These are phyloP conservation scores for Salvia miltiorrhiza DNA, from an alignment of 257 asterid species.

Conservation along the genomic window DNA sequence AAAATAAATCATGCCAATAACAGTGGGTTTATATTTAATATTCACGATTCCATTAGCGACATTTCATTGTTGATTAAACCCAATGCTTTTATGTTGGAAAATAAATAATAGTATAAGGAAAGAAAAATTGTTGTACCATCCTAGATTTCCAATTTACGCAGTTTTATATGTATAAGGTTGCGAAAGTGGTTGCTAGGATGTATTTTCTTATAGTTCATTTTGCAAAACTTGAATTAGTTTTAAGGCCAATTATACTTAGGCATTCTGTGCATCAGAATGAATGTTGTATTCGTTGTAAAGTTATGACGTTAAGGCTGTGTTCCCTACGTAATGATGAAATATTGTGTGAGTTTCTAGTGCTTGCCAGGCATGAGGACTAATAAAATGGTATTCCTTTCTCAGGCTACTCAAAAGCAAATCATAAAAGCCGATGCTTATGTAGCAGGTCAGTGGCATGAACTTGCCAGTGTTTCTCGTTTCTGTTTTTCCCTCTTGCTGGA, in stretches of 20 bases:
- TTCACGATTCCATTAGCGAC: background rate
- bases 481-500: constrained; percentile 15
- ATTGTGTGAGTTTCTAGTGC: background rate
- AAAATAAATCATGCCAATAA: background rate
- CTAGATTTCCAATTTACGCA: background rate
- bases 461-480: constrained; percentile 7
- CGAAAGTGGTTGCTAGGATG: background rate
- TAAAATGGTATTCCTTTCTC: constrained; percentile 21
- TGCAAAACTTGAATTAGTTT: background rate
- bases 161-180: background rate
- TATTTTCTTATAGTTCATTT: constrained; percentile 1
- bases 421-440: constrained; percentile 95
- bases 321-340: background rate
- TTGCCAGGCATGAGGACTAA: constrained; percentile 25
- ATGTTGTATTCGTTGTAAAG: background rate
- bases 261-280: background rate
- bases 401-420: constrained; percentile 92
- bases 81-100: background rate
- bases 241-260: background rate
- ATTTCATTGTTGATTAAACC: background rate
- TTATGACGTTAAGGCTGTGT: background rate
- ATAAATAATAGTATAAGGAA: background rate
- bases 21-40: background rate
- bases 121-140: background rate
- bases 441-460: constrained; percentile 62